Evolutionary conservation across 1,139 yeast genomes (phyloP), one percentile per base, ranked within the genome.

Genomic region (Spencermartinsiella ligniputridi): DNA sequence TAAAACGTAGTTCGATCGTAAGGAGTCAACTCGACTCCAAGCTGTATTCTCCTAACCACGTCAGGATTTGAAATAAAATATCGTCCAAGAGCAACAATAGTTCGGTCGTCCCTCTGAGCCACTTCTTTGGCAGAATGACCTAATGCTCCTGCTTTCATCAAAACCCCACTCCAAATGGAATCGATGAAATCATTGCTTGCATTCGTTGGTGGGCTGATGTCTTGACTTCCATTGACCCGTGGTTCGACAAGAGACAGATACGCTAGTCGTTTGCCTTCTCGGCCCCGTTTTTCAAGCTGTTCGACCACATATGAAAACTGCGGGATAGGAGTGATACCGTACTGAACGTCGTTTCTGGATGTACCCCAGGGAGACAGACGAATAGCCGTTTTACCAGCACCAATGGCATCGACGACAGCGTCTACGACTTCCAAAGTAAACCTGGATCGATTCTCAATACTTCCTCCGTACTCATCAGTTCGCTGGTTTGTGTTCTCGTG

Each of bases 381-480:
- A 45, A 81, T 61, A 22, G 76, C 84, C 22, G 78, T 67, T 50
- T 68, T 72, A 11, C 70, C 69, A 19, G 76, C 72, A 24, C 86
- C 87, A 49, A 81, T 61, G 8, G 56, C 60, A 5, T 46, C 57
- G 19, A 44, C 39, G 11, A 76, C 57, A 11, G 74, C 76, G 51
- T 79, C 84, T 38, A 82, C 62, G 20, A 80, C 68, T 55, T 81
- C 83, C 35, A 82, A 66, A 9, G 71, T 52, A 52, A 82, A 73
- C 47, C 84, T 68, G 20, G 82, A 72, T 51, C 87, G 71, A 66
- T 82, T 83, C 60, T 80, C 87, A 51, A 81, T 69, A 6, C 78
- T 68, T 3, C 87, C 85, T 51, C 87, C 88, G 60, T 81, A 82
- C 60, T 78, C 70, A 57, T 82, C 88, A 12, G 82, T 77, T 60